Evolutionary conservation across 73 alveolate species (phyloP).

Genomic region (Tetrahymena malaccensis): DNA sequence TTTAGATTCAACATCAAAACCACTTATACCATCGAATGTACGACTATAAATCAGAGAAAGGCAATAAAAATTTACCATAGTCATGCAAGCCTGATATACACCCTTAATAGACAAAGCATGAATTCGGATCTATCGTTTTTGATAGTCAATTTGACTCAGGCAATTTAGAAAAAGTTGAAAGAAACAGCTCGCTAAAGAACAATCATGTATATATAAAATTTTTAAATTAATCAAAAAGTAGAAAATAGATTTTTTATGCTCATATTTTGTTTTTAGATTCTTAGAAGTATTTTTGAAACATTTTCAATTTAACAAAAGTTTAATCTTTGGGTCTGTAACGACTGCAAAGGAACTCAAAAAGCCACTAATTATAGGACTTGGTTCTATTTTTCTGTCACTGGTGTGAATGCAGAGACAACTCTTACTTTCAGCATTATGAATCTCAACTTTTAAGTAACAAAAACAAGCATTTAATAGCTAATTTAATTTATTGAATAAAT

Average conservation of each 20-base stretch:
- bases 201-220: background rate
- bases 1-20: background rate
- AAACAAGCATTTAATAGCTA: background rate
- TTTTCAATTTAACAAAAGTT: background rate
- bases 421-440: slow-evolving; percentile 47
- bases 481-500: background rate
- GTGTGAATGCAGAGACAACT: slow-evolving; percentile 37
- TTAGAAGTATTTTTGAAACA: background rate
- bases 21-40: background rate
- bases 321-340: slow-evolving; percentile 3
- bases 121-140: slow-evolving; percentile 6
- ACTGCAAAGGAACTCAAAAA: slow-evolving; percentile 14
- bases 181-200: background rate
- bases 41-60: background rate
- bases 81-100: background rate
- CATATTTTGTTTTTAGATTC: background rate
- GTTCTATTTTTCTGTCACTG: slow-evolving; percentile 69
- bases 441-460: slow-evolving; percentile 47
- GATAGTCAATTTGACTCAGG: slow-evolving; percentile 33
- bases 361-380: slow-evolving; percentile 55
- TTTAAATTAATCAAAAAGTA: background rate
- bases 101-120: slow-evolving; percentile 22
- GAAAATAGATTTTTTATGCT: background rate
- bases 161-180: slow-evolving; percentile 3
- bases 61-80: background rate